Evolutionary conservation across 2,329 filamentous ascomycete genomes (phyloP).

Genomic region (Penicillium griseofulvum): DNA sequence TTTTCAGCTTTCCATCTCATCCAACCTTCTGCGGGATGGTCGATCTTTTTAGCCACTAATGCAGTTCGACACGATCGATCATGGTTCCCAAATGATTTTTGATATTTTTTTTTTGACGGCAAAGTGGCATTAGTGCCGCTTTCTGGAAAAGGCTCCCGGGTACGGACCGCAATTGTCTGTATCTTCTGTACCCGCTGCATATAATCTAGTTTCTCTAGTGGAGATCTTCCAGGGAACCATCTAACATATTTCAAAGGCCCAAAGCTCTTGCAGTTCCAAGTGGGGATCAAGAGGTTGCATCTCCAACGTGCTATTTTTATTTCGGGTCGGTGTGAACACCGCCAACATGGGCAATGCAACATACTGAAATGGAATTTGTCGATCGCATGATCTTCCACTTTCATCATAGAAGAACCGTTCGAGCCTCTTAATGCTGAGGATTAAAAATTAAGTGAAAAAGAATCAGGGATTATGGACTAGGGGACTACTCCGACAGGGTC

Average conservation of each 20-base stretch:
- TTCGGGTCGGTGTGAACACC: constrained; percentile 28
- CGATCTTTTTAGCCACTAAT: constrained; percentile 25
- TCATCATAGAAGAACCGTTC: constrained; percentile 25
- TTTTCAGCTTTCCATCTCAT: constrained; percentile 25
- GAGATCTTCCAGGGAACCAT: constrained; percentile 6
- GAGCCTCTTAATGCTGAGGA: constrained; percentile 13
- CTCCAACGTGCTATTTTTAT: constrained; percentile 9
- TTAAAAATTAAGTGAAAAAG: background rate
- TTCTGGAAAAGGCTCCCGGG: constrained; percentile 23
- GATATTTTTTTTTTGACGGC: background rate
- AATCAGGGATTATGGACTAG: too few species aligned
- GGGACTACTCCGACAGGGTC: constrained; percentile 17
- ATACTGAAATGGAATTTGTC: constrained; percentile 24
- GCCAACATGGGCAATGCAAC: constrained; percentile 22
- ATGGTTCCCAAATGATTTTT: background rate
- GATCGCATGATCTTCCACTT: constrained; percentile 30
- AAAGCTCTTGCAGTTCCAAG: too few species aligned
- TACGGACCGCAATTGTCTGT: constrained; percentile 23
- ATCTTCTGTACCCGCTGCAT: constrained; percentile 7
- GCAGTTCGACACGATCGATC: constrained; percentile 19
- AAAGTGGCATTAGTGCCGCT: constrained; percentile 6
- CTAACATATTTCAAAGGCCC: too few species aligned
- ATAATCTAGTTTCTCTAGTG: constrained; percentile 17
- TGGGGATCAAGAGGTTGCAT: constrained; percentile 9
- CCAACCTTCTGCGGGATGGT: constrained; percentile 32